Base-by-base conservation (phyloP, 306 rosid genomes). In the Quercus gilva region DNA sequence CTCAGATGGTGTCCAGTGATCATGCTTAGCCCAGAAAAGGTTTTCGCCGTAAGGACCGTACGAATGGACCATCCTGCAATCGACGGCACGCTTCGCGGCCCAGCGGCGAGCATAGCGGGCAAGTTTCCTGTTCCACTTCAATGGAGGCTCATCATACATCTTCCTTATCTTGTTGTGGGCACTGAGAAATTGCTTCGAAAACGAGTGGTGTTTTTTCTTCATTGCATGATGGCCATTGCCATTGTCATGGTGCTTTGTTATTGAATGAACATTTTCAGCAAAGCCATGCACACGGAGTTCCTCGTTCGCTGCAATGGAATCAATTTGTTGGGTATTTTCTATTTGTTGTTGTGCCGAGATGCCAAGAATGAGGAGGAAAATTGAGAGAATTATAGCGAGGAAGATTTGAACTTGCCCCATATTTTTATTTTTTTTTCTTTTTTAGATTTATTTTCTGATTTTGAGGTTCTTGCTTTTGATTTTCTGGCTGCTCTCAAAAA, bases 41-140 rank as follows among this genome's bases (percentile, higher is more conserved):
- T 85, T 87, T 85, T 87, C 91, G 0, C 90, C 87, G 45, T 76
- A 84, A 1, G 77, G 83, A 0, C 83, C 83, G 23, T 61, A n/a
- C 4, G 85, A 81, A 29, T 87, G 90, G 52, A 70, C 8, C 90
- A 87, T 84, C 74, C 2, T 28, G 74, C 90, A 87, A 31, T 84
- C 86, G 6, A 0, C 3, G 1, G 12, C 4, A n/a, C 74, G 86
- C 75, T 29, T 63, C 52, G 5, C 0, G 11, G 82, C 85, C 87
- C 88, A 85, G 1, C 79, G 70, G 3, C 84, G 81, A 0, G 91
- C 88, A 57, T 61, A 80, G 15, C 74, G 79, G 15, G 85, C 87
- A 55, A 87, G 37, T 4, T 25, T 33, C 3, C 2, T 57, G 53
- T 85, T 84, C 91, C 88, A 87, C 4, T 0, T 33, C 4, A 82